Evolutionary conservation across 805 yeast species (phyloP), one percentile per base, ranked within the genome.

Genomic region (Tetrapisispora taiwanensis): DNA sequence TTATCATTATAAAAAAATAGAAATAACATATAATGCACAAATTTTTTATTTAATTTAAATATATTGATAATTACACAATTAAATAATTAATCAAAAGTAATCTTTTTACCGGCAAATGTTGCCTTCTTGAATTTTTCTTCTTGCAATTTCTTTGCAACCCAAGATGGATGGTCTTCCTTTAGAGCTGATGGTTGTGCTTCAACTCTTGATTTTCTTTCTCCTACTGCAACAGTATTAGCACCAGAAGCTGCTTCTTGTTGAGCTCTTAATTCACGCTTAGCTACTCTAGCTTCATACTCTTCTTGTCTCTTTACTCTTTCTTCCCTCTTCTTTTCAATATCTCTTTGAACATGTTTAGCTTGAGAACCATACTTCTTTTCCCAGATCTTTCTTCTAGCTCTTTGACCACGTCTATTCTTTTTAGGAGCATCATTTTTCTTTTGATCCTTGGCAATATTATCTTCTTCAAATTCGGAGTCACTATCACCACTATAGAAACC

Each of bases 351-450:
- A 62, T 92, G 98, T 45, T 78, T 80, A n/a, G 98, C 98, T 22
- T 71, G 68, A 17, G 63, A 62, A 24, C 97, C 97, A 59, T 72
- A 92, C 62, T 92, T 90, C 66, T 75, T 69, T 59, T 88, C 98
- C 97, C 97, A 92, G 42, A 92, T 87, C 70, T 84, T 83, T 62
- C 90, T 92, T 67, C 98, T 79, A 1, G 97, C 98, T 48, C 97
- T 74, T 68, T 92, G 98, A 22, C 98, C 98, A 63, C 97, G 78
- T 67, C 98, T 74, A 63, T 92, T 92, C 55, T 88, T 87, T 50
- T 90, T 75, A 48, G 63, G 66, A 17, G 71, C 72, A 26, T 74
- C 47, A 5, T 51, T 53, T 18, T 58, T 48, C n/a, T 53, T 50
- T 42, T 57, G 59, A 58, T 58, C 52, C 36, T 52, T 62, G 1